Conservation (phyloP, 331 rosid genomes). For the Pyracantha coccinea region DNA sequence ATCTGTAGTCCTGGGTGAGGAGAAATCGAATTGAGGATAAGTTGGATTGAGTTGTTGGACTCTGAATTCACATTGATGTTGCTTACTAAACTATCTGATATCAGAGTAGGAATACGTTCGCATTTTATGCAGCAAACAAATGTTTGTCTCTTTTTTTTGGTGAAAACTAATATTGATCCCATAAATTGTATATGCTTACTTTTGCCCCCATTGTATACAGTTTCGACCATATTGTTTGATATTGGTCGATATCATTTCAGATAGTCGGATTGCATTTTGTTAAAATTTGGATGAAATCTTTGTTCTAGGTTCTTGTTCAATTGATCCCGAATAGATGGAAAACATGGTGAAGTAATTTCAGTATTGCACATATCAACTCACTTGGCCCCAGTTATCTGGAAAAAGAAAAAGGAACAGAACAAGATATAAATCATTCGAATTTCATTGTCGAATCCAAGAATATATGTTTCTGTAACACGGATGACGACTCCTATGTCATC, state of each 20-base stretch:
- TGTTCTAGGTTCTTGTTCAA: not conserved
- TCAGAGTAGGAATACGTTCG: no score
- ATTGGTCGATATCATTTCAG: not conserved
- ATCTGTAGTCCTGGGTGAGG: no score
- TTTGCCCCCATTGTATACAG: not conserved
- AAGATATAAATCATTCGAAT: slow-evolving; percentile 1
- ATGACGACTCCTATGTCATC: not conserved
- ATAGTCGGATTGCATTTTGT: not conserved
- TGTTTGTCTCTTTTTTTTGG: no score
- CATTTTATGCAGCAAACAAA: no score
- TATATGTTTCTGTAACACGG: slow-evolving; percentile 19
- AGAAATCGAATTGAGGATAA: no score
- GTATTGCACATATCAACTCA: not conserved
- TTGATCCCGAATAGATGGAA: not conserved
- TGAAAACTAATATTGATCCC: no score
- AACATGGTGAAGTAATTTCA: not conserved
- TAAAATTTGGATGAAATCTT: not conserved
- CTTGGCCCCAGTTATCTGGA: not conserved
- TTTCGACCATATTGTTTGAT: not conserved
- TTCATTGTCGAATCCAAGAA: slow-evolving; percentile 20
- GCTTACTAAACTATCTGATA: no score
- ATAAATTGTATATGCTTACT: no score
- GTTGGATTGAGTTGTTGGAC: no score
- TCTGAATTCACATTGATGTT: no score
- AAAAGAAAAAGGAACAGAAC: not conserved